Evolutionary conservation across 495 filamentous ascomycete species (phyloP), one percentile per base, ranked within the genome.

Genomic region (Podospora didyma): DNA sequence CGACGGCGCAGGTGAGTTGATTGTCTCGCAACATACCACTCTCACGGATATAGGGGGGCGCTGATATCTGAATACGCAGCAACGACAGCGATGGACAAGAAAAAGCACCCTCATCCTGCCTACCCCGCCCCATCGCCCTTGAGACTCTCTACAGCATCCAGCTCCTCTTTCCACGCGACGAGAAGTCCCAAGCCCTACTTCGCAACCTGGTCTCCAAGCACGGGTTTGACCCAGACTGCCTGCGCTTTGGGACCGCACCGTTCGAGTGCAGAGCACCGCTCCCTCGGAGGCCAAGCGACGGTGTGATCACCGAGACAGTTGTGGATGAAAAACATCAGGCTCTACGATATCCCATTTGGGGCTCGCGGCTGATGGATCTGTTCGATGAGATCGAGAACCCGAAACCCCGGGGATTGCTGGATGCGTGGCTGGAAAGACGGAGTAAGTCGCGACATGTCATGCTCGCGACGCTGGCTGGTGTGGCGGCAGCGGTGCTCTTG

Each of bases 301-400:
- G 1, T 14, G 45, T 2, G 45, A 16, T 19, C 10, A 20, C 22
- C 1, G 17, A 7, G 39, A 42, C 39, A 42, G n/a, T 42, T 5
- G 5, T 42, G 39, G 56, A 46, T 20, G 58, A 45, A 57, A 69
- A 17, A 63, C 64, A 42, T 55, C 53, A 51, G 46, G 65, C 23
- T 50, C 61, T 46, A 45, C 39, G 34, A 14, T 74, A 70, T 58
- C 59, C 66, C 4, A 63, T 68, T 46, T 71, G 70, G 53, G 71
- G 65, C 11, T 45, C 58, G 23, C 63, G 66, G n/a, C 55, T 73
- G 3, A 59, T 65, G 47, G 69, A 72, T 23, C 51, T 75, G n/a
- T 67, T 72, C 42, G 66, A 73, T 22, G 73, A 74, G 53, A 42
- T 74, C 11, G 64, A 72, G 39, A 72, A 73, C 41, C 73, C 73